Evolutionary conservation across 495 filamentous ascomycete species (phyloP).

Genomic region (Aspergillus homomorphus): DNA sequence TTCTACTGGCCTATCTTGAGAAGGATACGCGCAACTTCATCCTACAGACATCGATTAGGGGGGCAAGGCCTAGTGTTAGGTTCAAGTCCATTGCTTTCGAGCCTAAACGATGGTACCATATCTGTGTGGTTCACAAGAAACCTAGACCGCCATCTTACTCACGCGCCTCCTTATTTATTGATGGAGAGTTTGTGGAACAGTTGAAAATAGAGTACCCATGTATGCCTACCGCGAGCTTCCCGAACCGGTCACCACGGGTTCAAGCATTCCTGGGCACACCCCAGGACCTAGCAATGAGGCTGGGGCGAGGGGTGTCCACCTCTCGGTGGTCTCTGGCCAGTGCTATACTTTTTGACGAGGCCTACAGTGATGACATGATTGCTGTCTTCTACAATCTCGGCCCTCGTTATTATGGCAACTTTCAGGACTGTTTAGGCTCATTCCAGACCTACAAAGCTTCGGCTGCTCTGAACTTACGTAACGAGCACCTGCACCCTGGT

Average conservation of each 20-base stretch:
- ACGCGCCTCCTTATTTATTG: slow-evolving; percentile 83
- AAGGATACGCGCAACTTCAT: slow-evolving; percentile 95
- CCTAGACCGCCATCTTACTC: slow-evolving; percentile 71
- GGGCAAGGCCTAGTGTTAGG: slow-evolving; percentile 80
- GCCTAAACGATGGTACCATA: slow-evolving; percentile 82
- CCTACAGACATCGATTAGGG: slow-evolving; percentile 89
- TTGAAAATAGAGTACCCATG: slow-evolving; percentile 83
- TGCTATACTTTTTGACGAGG: slow-evolving; percentile 83
- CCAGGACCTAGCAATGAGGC: slow-evolving; percentile 76
- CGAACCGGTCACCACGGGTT: slow-evolving; percentile 58
- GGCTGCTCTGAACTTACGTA: slow-evolving; percentile 81
- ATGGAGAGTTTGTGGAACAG: slow-evolving; percentile 92
- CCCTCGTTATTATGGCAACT: slow-evolving; percentile 88
- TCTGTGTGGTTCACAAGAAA: slow-evolving; percentile 78
- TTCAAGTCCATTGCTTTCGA: slow-evolving; percentile 82
- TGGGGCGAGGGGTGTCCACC: slow-evolving; percentile 70
- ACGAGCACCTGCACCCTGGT: slow-evolving; percentile 86
- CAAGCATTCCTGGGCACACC: slow-evolving; percentile 95
- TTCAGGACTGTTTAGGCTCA: slow-evolving; percentile 91
- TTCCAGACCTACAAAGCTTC: slow-evolving; percentile 98
- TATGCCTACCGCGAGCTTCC: slow-evolving; percentile 51
- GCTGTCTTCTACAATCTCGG: slow-evolving; percentile 88
- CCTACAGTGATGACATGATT: slow-evolving; percentile 86
- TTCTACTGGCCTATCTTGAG: slow-evolving; percentile 89
- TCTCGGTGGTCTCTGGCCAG: slow-evolving; percentile 87